Evolutionary conservation across 768 basidiomycete genomes (phyloP).

Genomic region (Mycena olivaceomarginata): DNA sequence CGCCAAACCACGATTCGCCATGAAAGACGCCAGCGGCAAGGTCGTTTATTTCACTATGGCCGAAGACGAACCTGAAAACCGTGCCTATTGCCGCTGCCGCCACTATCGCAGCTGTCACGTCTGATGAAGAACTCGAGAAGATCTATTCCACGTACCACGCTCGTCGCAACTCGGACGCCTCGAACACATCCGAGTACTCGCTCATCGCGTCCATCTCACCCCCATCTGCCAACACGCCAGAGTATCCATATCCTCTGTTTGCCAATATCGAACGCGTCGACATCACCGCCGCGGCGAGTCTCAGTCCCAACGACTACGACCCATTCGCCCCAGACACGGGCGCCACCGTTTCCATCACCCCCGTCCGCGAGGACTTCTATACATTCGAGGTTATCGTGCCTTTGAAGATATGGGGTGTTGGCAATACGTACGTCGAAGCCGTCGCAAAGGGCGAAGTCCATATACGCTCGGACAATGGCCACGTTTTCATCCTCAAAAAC

Average conservation of each 20-base stretch:
- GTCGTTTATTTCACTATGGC: slow-evolving; percentile 19
- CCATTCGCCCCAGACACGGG: slow-evolving; percentile 24
- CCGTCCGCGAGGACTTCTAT: slow-evolving; percentile 40
- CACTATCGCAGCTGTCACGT: neutral
- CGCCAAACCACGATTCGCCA: slow-evolving; percentile 2
- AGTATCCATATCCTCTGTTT: too few relatives aligned
- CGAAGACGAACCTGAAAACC: neutral
- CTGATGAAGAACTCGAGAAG: too few relatives aligned
- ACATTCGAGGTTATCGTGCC: slow-evolving; percentile 32
- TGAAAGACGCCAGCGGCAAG: slow-evolving; percentile 9
- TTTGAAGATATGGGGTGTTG: too few relatives aligned
- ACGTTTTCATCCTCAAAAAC: too few relatives aligned
- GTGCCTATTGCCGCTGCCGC: too few relatives aligned
- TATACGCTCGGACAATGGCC: too few relatives aligned
- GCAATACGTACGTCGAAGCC: too few relatives aligned
- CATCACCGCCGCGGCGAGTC: neutral
- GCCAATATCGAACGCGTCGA: neutral
- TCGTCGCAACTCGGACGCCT: slow-evolving; percentile 1
- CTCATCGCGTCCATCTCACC: too few relatives aligned
- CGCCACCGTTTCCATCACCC: slow-evolving; percentile 43
- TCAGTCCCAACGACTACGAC: neutral
- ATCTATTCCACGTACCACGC: neutral
- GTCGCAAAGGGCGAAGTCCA: too few relatives aligned
- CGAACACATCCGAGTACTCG: slow-evolving; percentile 5
- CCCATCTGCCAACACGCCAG: neutral